These are phyloP conservation scores for Hirschioporus abietinus DNA, from an alignment of 768 basidiomycete species.

Conservation along the genomic window DNA sequence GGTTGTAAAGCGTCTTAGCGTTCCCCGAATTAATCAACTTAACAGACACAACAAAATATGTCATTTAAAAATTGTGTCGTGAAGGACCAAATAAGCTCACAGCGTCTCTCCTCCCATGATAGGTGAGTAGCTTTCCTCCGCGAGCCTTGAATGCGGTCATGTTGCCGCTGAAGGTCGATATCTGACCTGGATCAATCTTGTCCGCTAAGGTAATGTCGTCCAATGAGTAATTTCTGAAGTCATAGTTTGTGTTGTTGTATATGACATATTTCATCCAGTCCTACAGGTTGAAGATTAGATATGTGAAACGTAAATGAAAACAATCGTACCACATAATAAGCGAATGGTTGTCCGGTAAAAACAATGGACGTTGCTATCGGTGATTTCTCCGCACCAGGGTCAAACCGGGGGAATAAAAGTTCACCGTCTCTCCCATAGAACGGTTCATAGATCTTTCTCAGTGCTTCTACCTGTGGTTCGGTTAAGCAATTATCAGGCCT, in stretches of 20 bases:
- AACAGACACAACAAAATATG: conserved; percentile 8
- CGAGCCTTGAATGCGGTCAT: conserved; percentile 12
- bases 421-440: conserved; percentile 23
- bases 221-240: background rate
- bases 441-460: conserved; percentile 21
- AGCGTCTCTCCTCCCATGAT: conserved; percentile 13
- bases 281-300: background rate
- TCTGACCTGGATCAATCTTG: background rate
- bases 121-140: conserved; percentile 18
- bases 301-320: conserved; percentile 5
- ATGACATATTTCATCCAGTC: conserved; percentile 3
- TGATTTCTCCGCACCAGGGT: conserved; percentile 24
- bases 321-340: background rate
- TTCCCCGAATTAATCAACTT: conserved; percentile 27
- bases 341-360: background rate
- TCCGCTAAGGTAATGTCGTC: background rate
- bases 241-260: background rate
- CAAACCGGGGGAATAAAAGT: conserved; percentile 21
- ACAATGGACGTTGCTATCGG: background rate
- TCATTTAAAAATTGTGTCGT: background rate
- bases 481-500: conserved; percentile 21
- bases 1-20: conserved; percentile 20
- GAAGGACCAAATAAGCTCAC: background rate
- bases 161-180: conserved; percentile 11
- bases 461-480: conserved; percentile 20